phyloP scores from a whole-genome alignment of 345 rosid genomes.

The Syzygium oleosum region DNA sequence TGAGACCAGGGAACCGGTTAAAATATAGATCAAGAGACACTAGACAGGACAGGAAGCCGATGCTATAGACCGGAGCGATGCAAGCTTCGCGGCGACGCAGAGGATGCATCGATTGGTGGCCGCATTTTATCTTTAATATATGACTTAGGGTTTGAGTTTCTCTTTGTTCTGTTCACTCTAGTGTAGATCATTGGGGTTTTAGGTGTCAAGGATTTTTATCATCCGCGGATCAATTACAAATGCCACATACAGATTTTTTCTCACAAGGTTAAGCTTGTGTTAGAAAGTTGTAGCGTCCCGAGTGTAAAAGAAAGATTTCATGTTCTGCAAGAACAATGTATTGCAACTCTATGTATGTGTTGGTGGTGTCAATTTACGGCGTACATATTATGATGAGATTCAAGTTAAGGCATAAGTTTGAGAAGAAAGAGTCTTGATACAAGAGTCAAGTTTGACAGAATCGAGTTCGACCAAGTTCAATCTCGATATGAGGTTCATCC shows the following conservation, averaged over 20 bases:
- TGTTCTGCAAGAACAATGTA: neutral
- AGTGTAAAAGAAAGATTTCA: neutral
- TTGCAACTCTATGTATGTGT: too few species aligned
- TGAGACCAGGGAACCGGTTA: neutral
- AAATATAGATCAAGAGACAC: neutral
- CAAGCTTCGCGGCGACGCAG: neutral
- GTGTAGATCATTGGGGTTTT: neutral
- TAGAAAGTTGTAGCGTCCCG: neutral
- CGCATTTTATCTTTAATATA: neutral
- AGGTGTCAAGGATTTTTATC: neutral
- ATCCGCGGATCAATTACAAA: neutral
- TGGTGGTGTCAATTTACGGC: too few species aligned
- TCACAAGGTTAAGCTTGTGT: neutral
- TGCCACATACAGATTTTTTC: neutral
- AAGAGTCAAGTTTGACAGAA: too few species aligned
- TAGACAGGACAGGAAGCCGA: neutral
- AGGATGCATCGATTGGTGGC: neutral
- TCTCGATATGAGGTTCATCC: too few species aligned
- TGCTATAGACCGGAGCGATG: neutral
- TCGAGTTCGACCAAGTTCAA: too few species aligned
- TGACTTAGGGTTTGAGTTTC: neutral
- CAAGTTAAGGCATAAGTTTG: too few species aligned
- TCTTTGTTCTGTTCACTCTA: neutral
- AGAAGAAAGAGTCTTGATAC: too few species aligned
- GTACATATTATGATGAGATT: too few species aligned